These are phyloP conservation scores for Paraphysoderma sedebokerense DNA, from an alignment of 371 early-diverging fungal species.

Conservation along the genomic window DNA sequence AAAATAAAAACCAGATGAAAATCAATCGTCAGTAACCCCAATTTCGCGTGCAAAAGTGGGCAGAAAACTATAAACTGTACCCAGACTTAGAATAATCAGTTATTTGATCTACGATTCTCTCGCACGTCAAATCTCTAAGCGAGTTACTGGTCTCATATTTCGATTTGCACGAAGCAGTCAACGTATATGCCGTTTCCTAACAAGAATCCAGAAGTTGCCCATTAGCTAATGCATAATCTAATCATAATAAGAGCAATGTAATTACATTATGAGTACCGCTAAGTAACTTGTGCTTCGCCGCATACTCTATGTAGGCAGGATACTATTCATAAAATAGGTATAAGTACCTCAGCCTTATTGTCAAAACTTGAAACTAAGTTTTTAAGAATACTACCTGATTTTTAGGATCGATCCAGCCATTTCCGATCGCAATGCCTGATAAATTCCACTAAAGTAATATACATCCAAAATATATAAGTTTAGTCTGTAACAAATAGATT, in stretches of 20 bases:
- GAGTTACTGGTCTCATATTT: neutral
- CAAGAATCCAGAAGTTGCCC: too few relatives aligned
- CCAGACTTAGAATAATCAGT: neutral
- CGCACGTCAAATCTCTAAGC: neutral
- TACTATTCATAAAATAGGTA: slow-evolving; percentile 9
- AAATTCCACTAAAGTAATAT: slow-evolving; percentile 28
- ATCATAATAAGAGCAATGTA: too few relatives aligned
- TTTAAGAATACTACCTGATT: slow-evolving; percentile 32
- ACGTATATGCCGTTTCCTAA: too few relatives aligned
- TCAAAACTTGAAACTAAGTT: neutral
- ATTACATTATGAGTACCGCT: too few relatives aligned
- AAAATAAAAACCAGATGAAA: too few relatives aligned
- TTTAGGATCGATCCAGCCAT: slow-evolving; percentile 73
- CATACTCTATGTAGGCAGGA: slow-evolving; percentile 12
- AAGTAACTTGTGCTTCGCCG: slow-evolving; percentile 11
- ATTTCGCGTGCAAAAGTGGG: too few relatives aligned
- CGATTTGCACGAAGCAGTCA: too few relatives aligned
- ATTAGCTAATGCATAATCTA: too few relatives aligned
- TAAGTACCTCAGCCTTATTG: neutral
- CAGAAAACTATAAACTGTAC: too few relatives aligned
- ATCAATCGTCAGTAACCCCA: too few relatives aligned
- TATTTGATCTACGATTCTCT: slow-evolving; percentile 1
- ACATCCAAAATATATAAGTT: neutral
- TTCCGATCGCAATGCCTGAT: slow-evolving; percentile 56
- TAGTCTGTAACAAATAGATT: neutral